Base-by-base conservation (phyloP, 331 rosid species). In the Spiraea crenata region DNA sequence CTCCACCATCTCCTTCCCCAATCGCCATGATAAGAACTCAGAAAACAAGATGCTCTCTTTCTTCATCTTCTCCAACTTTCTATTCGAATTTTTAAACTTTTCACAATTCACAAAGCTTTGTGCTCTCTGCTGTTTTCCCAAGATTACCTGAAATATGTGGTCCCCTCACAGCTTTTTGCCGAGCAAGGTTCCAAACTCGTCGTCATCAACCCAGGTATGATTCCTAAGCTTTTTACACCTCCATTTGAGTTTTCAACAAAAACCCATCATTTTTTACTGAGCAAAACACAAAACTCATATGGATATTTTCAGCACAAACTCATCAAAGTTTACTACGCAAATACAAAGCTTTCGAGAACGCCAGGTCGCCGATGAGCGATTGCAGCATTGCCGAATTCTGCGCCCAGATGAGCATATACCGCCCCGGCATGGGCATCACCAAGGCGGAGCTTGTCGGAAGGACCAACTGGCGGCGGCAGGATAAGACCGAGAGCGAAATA, bases 391-490 rank as follows among this genome's bases (percentile, higher is more conserved):
- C 84, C 2, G 97, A 91, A 8, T 86, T 93, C 76, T 88, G 96
- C 76, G 65, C 95, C 5, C 96, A 93, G 81, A 88, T 88, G 8
- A 89, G 96, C 70, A 92, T 93, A 0, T 93, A 90, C 69, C 78
- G 98, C 2, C 98, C 96, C 0, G 98, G 98, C 3, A 90, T 93
- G 96, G 98, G 90, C 34, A 97, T 93, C 12, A 93, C 98, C 3
- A 85, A 65, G 9, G 96, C 98, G 0, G 98, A 90, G 64, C 87
- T 93, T 8, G 82, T 90, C 0, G 98, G 93, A 9, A 82, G 98
- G 70, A 93, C 90, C 9, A 90, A 90, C 31, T 93, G 98, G 98
- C 82, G 98, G 20, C 78, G 91, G 12, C 98, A 90, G 72, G 98
- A 93, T 75, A 93, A 90, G 47, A 90, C 85, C 25, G 98, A 93